Percentiles rank a stretch among this genome's conserved stretches.
phyloP scores from a whole-genome alignment of 2,329 filamentous ascomycete genomes.

The Mollisiaceae sp. region DNA sequence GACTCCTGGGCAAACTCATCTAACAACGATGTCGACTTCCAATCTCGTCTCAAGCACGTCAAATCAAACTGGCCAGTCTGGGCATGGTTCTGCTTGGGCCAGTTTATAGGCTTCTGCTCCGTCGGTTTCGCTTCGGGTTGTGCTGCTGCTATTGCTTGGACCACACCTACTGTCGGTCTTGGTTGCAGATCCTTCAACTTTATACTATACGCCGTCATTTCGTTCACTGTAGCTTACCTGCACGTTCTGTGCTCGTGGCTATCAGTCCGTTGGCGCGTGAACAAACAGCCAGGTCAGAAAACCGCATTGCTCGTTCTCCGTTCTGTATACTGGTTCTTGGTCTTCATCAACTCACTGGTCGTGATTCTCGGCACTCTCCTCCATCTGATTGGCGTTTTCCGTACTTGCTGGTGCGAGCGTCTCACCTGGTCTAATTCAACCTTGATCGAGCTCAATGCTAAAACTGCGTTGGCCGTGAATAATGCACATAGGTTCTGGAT shows the following conservation, averaged over 20 bases:
- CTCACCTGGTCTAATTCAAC: not conserved
- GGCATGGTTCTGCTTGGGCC: not conserved
- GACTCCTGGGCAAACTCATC: not conserved
- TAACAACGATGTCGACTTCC: not conserved
- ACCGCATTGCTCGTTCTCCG: not conserved
- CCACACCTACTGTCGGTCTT: conserved; percentile 13
- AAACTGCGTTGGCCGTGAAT: not conserved
- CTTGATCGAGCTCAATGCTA: not conserved
- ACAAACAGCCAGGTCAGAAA: not conserved
- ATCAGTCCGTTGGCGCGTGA: not conserved
- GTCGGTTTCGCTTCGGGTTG: conserved; percentile 7
- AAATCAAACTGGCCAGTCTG: not conserved
- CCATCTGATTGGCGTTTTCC: conserved; percentile 1
- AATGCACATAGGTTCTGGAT: conserved; percentile 9
- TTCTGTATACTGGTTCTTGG: not conserved
- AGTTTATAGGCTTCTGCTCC: not conserved
- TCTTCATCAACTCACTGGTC: not conserved
- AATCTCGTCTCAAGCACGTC: not conserved
- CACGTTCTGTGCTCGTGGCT: not conserved
- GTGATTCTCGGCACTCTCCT: conserved; percentile 8
- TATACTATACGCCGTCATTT: conserved; percentile 3
- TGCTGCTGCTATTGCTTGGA: conserved; percentile 8
- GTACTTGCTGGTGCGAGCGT: conserved; percentile 7
- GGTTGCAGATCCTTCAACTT: conserved; percentile 15
- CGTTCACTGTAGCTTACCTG: not conserved